Percentiles rank a stretch among this genome's conserved stretches.
Conservation (phyloP, 345 rosid species). For the Reutealis trisperma region DNA sequence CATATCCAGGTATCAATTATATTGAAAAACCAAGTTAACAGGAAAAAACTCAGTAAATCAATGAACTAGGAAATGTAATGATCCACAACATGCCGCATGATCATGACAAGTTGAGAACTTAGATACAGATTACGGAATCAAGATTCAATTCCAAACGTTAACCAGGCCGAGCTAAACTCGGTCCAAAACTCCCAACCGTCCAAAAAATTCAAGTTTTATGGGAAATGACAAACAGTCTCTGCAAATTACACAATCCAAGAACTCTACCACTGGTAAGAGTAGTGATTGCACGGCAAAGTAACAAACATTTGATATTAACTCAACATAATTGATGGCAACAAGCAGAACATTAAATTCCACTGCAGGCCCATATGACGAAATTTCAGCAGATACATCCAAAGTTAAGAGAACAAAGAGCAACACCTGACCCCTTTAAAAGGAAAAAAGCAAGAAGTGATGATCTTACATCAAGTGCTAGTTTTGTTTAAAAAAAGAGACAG, state of each 20-base stretch:
- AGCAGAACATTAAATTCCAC: background rate
- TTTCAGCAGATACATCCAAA: background rate
- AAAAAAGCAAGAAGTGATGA: background rate
- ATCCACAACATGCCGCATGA: no score
- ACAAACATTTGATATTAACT: background rate
- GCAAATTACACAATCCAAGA: background rate
- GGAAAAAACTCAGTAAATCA: no score
- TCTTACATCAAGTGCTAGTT: slow-evolving; percentile 18
- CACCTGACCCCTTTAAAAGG: background rate
- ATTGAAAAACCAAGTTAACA: no score
- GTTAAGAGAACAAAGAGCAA: background rate
- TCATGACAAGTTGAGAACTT: no score
- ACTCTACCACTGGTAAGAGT: background rate
- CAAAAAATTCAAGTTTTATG: background rate
- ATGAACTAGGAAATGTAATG: background rate
- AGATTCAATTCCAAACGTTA: background rate
- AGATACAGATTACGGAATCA: background rate
- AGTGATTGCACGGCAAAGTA: background rate
- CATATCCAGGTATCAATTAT: background rate
- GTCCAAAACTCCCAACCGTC: background rate
- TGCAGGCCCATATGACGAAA: background rate
- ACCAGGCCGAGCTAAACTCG: background rate
- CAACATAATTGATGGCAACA: background rate
- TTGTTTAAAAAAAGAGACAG: background rate
- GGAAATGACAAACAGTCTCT: background rate